phyloP scores from a whole-genome alignment of 257 asterid species.

The Scutellaria baicalensis region DNA sequence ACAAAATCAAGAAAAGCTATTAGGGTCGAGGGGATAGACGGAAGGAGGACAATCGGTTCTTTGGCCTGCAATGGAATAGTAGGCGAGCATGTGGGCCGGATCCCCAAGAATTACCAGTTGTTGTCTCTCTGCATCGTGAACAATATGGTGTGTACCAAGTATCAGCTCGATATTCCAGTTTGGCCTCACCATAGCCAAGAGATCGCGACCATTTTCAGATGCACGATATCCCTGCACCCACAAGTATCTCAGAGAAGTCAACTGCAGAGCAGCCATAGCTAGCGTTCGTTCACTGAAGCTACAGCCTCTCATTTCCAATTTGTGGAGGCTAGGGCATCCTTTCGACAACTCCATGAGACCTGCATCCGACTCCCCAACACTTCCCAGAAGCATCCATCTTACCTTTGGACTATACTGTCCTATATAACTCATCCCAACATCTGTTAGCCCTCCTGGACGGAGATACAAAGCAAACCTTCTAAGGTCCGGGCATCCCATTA shows the following conservation, averaged over 20 bases:
- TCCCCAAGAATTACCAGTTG: slow-evolving; percentile 28
- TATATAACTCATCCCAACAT: slow-evolving; percentile 61
- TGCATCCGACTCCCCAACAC: slow-evolving; percentile 67
- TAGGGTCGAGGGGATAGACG: slow-evolving; percentile 40
- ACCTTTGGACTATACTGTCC: slow-evolving; percentile 64
- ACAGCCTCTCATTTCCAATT: slow-evolving; percentile 82
- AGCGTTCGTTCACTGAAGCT: slow-evolving; percentile 63
- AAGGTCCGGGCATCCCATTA: slow-evolving; percentile 57
- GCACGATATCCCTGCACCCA: slow-evolving; percentile 88
- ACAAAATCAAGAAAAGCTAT: neutral
- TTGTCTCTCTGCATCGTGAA: slow-evolving; percentile 16
- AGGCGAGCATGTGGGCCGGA: slow-evolving; percentile 82
- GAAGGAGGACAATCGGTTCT: slow-evolving; percentile 64
- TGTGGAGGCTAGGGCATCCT: slow-evolving; percentile 77
- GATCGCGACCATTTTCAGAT: slow-evolving; percentile 37
- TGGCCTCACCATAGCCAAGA: slow-evolving; percentile 53
- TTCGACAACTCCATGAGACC: slow-evolving; percentile 68
- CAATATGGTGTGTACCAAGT: slow-evolving; percentile 38
- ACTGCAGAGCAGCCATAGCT: slow-evolving; percentile 44
- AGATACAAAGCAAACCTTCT: slow-evolving; percentile 75
- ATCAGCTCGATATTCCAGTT: slow-evolving; percentile 81
- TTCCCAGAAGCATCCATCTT: slow-evolving; percentile 90
- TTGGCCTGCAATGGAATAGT: slow-evolving; percentile 80
- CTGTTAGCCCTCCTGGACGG: slow-evolving; percentile 66
- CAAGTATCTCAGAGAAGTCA: slow-evolving; percentile 54